Conservation (phyloP, 2,329 filamentous ascomycete genomes). For the Penicillium sp. region DNA sequence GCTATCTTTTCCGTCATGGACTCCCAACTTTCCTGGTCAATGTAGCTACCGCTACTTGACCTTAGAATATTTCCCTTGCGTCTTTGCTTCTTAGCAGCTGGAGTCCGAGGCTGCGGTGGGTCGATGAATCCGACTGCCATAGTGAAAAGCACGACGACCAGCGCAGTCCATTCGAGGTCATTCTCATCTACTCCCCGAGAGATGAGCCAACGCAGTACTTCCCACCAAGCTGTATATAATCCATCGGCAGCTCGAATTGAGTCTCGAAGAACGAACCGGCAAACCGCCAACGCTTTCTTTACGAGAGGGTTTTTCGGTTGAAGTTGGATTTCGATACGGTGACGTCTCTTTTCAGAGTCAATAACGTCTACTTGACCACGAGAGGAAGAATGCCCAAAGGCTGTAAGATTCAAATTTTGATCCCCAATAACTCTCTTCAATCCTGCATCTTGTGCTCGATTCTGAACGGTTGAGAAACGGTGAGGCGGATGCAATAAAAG, state of each 20-base stretch:
- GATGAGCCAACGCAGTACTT: conserved; percentile 66
- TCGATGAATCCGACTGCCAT: conserved; percentile 59
- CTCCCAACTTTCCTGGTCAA: conserved; percentile 46
- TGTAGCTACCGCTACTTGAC: conserved; percentile 47
- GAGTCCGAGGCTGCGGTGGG: conserved; percentile 28
- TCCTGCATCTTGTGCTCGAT: conserved; percentile 52
- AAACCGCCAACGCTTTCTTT: conserved; percentile 56
- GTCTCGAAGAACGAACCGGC: conserved; percentile 61
- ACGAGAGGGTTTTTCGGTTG: conserved; percentile 63
- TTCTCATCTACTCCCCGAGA: conserved; percentile 44
- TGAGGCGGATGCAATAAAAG: conserved; percentile 59
- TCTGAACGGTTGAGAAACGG: conserved; percentile 50
- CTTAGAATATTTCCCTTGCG: conserved; percentile 43
- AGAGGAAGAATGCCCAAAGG: conserved; percentile 56
- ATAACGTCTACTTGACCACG: conserved; percentile 63
- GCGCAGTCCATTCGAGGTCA: conserved; percentile 66
- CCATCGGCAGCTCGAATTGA: conserved; percentile 55
- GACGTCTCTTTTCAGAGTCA: conserved; percentile 58
- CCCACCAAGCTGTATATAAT: conserved; percentile 68
- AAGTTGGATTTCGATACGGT: conserved; percentile 65
- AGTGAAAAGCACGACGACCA: conserved; percentile 61
- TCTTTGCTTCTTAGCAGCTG: conserved; percentile 32
- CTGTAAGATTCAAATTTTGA: conserved; percentile 42
- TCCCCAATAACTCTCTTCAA: conserved; percentile 44
- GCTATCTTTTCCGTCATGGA: conserved; percentile 47